phyloP scores from a whole-genome alignment of 305 asterid genomes.

The Solanum hybrid region DNA sequence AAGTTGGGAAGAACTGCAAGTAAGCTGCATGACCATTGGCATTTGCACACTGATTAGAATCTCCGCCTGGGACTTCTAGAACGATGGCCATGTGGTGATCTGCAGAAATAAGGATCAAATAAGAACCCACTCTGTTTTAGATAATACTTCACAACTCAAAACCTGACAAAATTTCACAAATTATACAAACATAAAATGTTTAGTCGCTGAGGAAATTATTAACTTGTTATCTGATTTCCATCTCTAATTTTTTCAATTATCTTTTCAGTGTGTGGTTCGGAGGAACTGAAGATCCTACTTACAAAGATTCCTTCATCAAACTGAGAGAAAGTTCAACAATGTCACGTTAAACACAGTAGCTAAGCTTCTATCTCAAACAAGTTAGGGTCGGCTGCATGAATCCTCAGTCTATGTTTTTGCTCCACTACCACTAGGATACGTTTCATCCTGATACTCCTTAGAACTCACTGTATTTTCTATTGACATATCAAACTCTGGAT shows the following conservation, averaged over 20 bases:
- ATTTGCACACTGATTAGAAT: slow-evolving; percentile 15
- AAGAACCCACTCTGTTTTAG: neutral
- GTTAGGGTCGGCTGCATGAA: neutral
- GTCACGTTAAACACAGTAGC: neutral
- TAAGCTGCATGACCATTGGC: neutral
- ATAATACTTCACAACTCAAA: neutral
- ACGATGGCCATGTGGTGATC: slow-evolving; percentile 83
- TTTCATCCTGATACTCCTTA: neutral
- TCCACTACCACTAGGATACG: neutral
- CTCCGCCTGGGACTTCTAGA: slow-evolving; percentile 96
- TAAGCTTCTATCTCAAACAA: neutral
- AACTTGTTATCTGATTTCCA: neutral
- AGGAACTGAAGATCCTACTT: neutral
- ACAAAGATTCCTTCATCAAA: neutral
- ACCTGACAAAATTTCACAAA: neutral
- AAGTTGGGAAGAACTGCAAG: neutral
- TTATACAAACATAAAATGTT: too few species aligned
- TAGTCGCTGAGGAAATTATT: neutral
- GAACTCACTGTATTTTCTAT: neutral
- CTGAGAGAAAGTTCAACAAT: neutral
- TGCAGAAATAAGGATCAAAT: slow-evolving; percentile 19
- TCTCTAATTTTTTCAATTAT: neutral
- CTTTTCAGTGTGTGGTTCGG: neutral
- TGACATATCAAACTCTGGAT: neutral
- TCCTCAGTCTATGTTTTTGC: neutral